These are phyloP conservation scores for Rubia yunnanensis DNA, from an alignment of 257 asterid genomes.

Conservation along the genomic window DNA sequence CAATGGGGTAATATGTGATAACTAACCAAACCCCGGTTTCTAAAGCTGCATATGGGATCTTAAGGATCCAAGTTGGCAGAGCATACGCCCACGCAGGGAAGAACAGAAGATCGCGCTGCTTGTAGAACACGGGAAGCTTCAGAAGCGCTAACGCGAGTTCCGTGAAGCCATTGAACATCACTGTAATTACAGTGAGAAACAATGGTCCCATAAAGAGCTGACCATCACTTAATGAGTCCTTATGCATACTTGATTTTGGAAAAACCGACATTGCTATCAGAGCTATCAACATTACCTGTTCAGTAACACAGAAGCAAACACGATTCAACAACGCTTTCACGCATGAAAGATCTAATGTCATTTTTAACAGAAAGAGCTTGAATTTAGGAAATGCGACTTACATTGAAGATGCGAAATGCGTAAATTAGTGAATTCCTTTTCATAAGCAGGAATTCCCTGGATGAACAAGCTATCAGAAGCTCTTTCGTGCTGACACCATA, in stretches of 20 bases:
- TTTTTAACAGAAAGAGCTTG: background rate
- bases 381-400: slow-evolving; percentile 20
- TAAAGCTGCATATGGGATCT: background rate
- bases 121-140: slow-evolving; percentile 1
- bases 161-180: slow-evolving; percentile 5
- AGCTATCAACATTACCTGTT: slow-evolving; percentile 53
- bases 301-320: background rate
- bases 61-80: slow-evolving; percentile 37
- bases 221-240: slow-evolving; percentile 25
- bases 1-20: slow-evolving; percentile 1
- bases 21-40: slow-evolving; percentile 2
- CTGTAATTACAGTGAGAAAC: slow-evolving; percentile 2
- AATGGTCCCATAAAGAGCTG: background rate
- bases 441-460: slow-evolving; percentile 5
- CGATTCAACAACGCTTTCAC: too few species aligned
- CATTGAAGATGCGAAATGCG: slow-evolving; percentile 56
- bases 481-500: slow-evolving; percentile 2
- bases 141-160: background rate
- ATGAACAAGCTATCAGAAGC: background rate
- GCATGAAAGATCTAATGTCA: background rate
- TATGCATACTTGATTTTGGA: slow-evolving; percentile 48
- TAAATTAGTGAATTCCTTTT: slow-evolving; percentile 2
- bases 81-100: slow-evolving; percentile 86
- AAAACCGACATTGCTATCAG: slow-evolving; percentile 55
- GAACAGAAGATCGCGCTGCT: slow-evolving; percentile 69